Base-by-base conservation (phyloP, 2,329 filamentous ascomycete species). In the Exophiala oligosperma region DNA sequence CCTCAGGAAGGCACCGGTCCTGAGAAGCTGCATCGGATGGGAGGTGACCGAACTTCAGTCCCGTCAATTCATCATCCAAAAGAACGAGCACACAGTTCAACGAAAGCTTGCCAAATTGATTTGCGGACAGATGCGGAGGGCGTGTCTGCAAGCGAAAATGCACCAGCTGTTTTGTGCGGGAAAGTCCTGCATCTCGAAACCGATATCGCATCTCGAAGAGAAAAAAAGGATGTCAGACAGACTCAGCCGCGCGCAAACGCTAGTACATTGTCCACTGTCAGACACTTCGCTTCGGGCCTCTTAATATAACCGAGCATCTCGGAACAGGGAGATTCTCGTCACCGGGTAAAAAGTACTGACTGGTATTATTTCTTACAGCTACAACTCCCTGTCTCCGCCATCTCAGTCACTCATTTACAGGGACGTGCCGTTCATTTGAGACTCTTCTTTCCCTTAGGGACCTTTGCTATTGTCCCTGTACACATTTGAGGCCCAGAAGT, bases 1-100 rank as follows among this genome's bases (percentile, higher is more conserved):
- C n/a, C 62, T 46, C 38, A 66, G 55, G 52, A 65, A 65, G 9
- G 57, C 64, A 26, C 64, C 64, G 3, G 63, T 66, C 26, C 54
- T 61, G 47, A 56, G 52, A 40, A 66, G 63, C 48, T 60, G 59
- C 64, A 66, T 66, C 32, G 32, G 32, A 35, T 48, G 48, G 51
- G 17, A 49, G 24, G 51, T 29, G 21, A 38, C 17, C 47, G 47
- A 21, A 11, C 44, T 21, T 17, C 35, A 37, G 12, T 4, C 11
- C n/a, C 4, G 11, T 43, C 26, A 32, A 49, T 32, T 35, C 23
- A 29, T 32, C 28, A 26, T 28, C 28, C 11, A 49, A 11, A 28
- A 48, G 29, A 48, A 24, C 29, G 29, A 26, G 12, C 2, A n/a
- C 4, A 11, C 29, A 28, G 44, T 26, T n/a, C 8, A 21, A 48